These are phyloP conservation scores for Penicillium sp. DNA, from an alignment of 2,329 filamentous ascomycete genomes.

Conservation along the genomic window DNA sequence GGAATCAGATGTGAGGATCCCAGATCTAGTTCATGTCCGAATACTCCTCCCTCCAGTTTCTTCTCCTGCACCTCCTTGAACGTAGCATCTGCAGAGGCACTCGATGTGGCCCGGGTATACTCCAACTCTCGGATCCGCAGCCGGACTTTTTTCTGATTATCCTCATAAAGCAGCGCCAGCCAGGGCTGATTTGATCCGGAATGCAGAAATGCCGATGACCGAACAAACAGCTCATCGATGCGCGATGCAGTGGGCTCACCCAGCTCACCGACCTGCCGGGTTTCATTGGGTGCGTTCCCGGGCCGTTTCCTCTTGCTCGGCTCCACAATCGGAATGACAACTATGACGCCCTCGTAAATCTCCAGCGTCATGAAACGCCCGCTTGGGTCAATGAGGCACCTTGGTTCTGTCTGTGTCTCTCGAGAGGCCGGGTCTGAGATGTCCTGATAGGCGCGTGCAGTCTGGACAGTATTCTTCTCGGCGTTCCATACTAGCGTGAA, in stretches of 20 bases:
- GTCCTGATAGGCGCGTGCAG: conserved; percentile 56
- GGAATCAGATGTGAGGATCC: conserved; percentile 60
- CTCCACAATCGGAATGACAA: conserved; percentile 57
- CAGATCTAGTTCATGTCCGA: conserved; percentile 52
- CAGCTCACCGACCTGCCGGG: conserved; percentile 49
- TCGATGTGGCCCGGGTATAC: conserved; percentile 44
- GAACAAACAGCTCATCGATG: conserved; percentile 62
- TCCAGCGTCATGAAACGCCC: conserved; percentile 63
- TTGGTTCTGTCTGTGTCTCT: conserved; percentile 75
- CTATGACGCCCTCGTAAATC: conserved; percentile 63
- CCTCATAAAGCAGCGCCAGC: conserved; percentile 61
- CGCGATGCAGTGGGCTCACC: conserved; percentile 58
- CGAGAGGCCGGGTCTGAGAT: conserved; percentile 58
- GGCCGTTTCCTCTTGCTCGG: conserved; percentile 45
- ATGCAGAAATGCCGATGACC: conserved; percentile 62
- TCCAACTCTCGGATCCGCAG: conserved; percentile 53
- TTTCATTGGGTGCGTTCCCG: conserved; percentile 24
- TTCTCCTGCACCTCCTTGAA: conserved; percentile 48
- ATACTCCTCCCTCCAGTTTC: conserved; percentile 26
- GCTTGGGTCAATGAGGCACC: conserved; percentile 77
- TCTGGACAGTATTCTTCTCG: conserved; percentile 49
- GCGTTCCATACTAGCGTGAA: conserved; percentile 83
- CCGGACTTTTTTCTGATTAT: conserved; percentile 53
- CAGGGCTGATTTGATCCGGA: conserved; percentile 52
- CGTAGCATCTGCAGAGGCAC: conserved; percentile 49